Conservation (phyloP, 2,329 filamentous ascomycete species). For the Xylariales sp. region DNA sequence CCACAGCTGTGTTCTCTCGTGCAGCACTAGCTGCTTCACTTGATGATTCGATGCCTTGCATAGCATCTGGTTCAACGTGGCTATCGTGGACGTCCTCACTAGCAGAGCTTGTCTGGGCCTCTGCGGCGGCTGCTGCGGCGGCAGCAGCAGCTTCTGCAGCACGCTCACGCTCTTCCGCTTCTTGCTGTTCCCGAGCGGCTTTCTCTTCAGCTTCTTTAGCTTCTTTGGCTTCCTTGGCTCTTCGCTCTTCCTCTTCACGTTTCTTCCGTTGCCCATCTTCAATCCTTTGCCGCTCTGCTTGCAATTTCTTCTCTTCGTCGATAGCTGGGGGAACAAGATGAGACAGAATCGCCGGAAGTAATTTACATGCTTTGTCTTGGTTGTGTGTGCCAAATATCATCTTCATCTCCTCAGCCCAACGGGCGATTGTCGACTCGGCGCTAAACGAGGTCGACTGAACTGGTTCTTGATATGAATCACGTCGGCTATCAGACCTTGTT, state of each 20-base stretch:
- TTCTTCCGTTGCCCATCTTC: slow-evolving; percentile 70
- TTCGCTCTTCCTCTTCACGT: slow-evolving; percentile 73
- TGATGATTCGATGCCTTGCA: slow-evolving; percentile 52
- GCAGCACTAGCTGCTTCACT: slow-evolving; percentile 49
- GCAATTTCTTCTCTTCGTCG: slow-evolving; percentile 77
- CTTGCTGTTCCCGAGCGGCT: slow-evolving; percentile 72
- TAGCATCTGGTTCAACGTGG: slow-evolving; percentile 46
- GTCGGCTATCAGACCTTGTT: slow-evolving; percentile 60
- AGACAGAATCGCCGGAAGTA: slow-evolving; percentile 76
- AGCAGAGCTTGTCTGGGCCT: slow-evolving; percentile 61
- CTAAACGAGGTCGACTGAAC: slow-evolving; percentile 81
- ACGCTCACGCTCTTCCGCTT: slow-evolving; percentile 75
- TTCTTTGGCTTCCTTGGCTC: slow-evolving; percentile 76
- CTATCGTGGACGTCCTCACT: slow-evolving; percentile 57
- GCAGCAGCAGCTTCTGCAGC: slow-evolving; percentile 70
- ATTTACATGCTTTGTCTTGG: slow-evolving; percentile 74
- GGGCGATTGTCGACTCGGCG: slow-evolving; percentile 75
- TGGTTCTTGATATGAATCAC: slow-evolving; percentile 68
- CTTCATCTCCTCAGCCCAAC: slow-evolving; percentile 91
- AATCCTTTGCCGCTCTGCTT: slow-evolving; percentile 65
- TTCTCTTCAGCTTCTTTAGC: slow-evolving; percentile 78
- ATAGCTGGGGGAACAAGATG: slow-evolving; percentile 86
- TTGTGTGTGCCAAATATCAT: slow-evolving; percentile 81
- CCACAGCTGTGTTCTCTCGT: slow-evolving; percentile 55
- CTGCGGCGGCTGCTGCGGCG: slow-evolving; percentile 56